Percentiles rank a stretch among this genome's conserved stretches.
phyloP scores from a whole-genome alignment of 257 asterid genomes.

The Sherardia arvensis region DNA sequence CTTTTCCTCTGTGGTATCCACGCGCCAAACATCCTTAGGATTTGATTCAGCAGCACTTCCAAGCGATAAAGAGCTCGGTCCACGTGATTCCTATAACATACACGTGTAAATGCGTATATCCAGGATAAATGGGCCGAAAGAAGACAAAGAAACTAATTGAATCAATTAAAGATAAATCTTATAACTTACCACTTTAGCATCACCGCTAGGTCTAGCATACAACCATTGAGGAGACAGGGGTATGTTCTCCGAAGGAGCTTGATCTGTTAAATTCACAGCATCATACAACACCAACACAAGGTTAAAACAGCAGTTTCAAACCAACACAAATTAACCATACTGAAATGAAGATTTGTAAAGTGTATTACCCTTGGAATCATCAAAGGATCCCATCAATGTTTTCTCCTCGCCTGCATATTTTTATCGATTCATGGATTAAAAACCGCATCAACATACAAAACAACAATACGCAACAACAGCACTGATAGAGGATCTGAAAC shows the following conservation, averaged over 20 bases:
- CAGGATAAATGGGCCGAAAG: too few relatives aligned
- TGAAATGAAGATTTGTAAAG: constrained; percentile 8
- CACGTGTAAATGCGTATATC: neutral
- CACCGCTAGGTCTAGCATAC: constrained; percentile 76
- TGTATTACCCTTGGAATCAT: constrained; percentile 64
- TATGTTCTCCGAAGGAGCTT: constrained; percentile 60
- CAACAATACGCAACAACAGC: neutral
- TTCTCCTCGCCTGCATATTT: constrained; percentile 40
- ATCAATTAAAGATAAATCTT: too few relatives aligned
- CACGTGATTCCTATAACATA: constrained; percentile 59
- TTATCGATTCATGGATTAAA: neutral
- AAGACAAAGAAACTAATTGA: too few relatives aligned
- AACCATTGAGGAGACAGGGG: constrained; percentile 99
- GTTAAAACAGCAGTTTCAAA: too few relatives aligned
- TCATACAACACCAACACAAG: too few relatives aligned
- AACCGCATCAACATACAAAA: neutral
- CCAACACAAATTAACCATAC: neutral
- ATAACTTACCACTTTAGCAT: constrained; percentile 56
- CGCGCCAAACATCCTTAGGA: constrained; percentile 81
- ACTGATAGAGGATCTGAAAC: constrained; percentile 28
- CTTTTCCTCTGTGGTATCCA: constrained; percentile 67
- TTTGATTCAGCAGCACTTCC: constrained; percentile 64
- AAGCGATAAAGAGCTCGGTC: constrained; percentile 77
- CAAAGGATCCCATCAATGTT: constrained; percentile 48
- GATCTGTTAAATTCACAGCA: constrained; percentile 47